These are phyloP conservation scores for Cercophora sp. DNA, from an alignment of 495 filamentous ascomycete genomes.

Conservation along the genomic window DNA sequence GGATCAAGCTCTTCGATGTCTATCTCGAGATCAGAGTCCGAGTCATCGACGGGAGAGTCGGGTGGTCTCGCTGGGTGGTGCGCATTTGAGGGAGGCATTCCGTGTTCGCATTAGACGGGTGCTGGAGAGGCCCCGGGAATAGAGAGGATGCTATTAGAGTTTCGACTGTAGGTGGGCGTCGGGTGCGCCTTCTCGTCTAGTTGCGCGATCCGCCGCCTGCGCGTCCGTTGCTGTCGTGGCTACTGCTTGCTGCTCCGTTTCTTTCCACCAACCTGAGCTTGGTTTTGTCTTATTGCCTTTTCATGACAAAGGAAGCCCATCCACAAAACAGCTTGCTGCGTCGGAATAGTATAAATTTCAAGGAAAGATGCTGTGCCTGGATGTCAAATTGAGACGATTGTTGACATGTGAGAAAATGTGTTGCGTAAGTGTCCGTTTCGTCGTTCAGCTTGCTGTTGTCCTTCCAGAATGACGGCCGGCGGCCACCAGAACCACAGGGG, in stretches of 20 bases:
- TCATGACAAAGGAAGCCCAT: too few species aligned
- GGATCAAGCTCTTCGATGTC: conserved; percentile 72
- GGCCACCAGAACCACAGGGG: neutral
- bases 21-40: conserved; percentile 67
- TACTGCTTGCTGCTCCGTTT: too few species aligned
- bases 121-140: neutral
- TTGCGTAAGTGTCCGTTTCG: too few species aligned
- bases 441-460: neutral
- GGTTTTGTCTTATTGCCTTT: too few species aligned
- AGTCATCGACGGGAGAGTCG: conserved; percentile 50
- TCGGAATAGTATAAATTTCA: too few species aligned
- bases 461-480: neutral
- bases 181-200: too few species aligned
- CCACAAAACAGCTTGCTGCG: too few species aligned
- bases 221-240: too few species aligned
- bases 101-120: conserved; percentile 41
- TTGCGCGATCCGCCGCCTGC: too few species aligned
- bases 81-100: conserved; percentile 51
- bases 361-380: too few species aligned
- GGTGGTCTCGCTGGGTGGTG: conserved; percentile 47
- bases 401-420: neutral
- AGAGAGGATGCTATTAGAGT: neutral
- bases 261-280: too few species aligned
- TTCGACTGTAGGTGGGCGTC: conserved; percentile 8
- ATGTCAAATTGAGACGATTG: too few species aligned